Evolutionary conservation across 2,329 filamentous ascomycete species (phyloP).

Genomic region (Trichoderma endophyticum): DNA sequence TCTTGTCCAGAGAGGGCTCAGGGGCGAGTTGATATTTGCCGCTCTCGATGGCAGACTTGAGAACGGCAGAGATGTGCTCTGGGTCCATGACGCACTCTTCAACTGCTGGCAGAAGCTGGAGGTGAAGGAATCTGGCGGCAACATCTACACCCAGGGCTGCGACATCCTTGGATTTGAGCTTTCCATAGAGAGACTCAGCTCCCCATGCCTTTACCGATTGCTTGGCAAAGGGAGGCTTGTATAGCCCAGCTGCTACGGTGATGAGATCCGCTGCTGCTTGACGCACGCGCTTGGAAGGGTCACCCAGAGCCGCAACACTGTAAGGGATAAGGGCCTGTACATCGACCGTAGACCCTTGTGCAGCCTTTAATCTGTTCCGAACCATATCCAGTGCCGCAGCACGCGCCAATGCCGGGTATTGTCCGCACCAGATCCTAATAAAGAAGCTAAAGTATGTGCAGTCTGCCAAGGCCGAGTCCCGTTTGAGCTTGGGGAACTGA

Average conservation of each 20-base stretch:
- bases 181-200: slow-evolving; percentile 62
- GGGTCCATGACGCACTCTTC: slow-evolving; percentile 85
- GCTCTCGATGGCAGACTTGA: slow-evolving; percentile 45
- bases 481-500: slow-evolving; percentile 51
- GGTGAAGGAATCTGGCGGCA: slow-evolving; percentile 58
- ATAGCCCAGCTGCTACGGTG: slow-evolving; percentile 51
- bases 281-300: slow-evolving; percentile 72
- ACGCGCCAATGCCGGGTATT: slow-evolving; percentile 66
- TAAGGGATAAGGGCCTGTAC: slow-evolving; percentile 84
- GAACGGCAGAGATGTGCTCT: slow-evolving; percentile 62
- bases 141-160: slow-evolving; percentile 59
- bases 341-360: slow-evolving; percentile 53
- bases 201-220: slow-evolving; percentile 56
- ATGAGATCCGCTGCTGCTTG: slow-evolving; percentile 69
- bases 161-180: slow-evolving; percentile 42
- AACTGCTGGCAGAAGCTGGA: slow-evolving; percentile 67
- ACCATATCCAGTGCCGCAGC: slow-evolving; percentile 66
- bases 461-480: slow-evolving; percentile 52
- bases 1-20: slow-evolving; percentile 45
- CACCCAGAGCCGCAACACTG: slow-evolving; percentile 68
- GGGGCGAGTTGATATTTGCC: slow-evolving; percentile 39
- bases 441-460: slow-evolving; percentile 74
- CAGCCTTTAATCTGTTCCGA: slow-evolving; percentile 53
- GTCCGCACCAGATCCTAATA: slow-evolving; percentile 68
- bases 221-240: slow-evolving; percentile 34